phyloP scores from a whole-genome alignment of 1,284 basidiomycete genomes.

The Microbotryum lychnidis-dioicae region DNA sequence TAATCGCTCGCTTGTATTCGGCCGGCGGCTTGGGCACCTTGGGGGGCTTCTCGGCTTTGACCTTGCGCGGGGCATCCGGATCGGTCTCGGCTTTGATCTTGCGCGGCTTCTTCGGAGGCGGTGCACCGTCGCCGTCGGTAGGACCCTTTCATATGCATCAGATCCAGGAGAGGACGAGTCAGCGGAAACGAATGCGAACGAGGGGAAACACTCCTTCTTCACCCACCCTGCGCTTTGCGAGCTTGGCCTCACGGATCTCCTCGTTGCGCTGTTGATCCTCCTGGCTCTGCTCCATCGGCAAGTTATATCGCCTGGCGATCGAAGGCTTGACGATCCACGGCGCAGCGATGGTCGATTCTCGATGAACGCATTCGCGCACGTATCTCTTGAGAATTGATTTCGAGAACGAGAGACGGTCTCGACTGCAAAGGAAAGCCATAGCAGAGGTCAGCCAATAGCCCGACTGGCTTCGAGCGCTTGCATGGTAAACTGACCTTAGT shows the following conservation, averaged over 20 bases:
- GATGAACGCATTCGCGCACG: slow-evolving; percentile 84
- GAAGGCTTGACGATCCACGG: slow-evolving; percentile 87
- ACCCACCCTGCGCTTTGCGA: slow-evolving; percentile 47
- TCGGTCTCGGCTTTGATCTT: no score
- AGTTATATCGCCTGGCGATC: slow-evolving; percentile 72
- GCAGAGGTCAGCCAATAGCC: not conserved
- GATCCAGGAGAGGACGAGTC: no score
- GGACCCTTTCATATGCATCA: no score
- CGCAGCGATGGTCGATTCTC: slow-evolving; percentile 80
- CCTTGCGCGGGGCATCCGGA: no score
- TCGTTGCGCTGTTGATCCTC: slow-evolving; percentile 70
- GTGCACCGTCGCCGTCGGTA: not conserved
- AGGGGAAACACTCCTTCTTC: no score
- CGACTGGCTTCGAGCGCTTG: not conserved
- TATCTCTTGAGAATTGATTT: slow-evolving; percentile 94
- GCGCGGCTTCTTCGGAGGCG: no score
- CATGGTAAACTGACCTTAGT: slow-evolving; percentile 57
- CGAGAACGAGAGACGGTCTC: slow-evolving; percentile 88
- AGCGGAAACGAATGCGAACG: no score
- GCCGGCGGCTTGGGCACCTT: not conserved
- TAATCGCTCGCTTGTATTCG: slow-evolving; percentile 44
- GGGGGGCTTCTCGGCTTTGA: no score
- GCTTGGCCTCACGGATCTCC: slow-evolving; percentile 60
- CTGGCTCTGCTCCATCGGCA: slow-evolving; percentile 75
- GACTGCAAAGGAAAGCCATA: slow-evolving; percentile 36